Conservation (phyloP, 345 rosid species). For the Eucalyptus curtisii region DNA sequence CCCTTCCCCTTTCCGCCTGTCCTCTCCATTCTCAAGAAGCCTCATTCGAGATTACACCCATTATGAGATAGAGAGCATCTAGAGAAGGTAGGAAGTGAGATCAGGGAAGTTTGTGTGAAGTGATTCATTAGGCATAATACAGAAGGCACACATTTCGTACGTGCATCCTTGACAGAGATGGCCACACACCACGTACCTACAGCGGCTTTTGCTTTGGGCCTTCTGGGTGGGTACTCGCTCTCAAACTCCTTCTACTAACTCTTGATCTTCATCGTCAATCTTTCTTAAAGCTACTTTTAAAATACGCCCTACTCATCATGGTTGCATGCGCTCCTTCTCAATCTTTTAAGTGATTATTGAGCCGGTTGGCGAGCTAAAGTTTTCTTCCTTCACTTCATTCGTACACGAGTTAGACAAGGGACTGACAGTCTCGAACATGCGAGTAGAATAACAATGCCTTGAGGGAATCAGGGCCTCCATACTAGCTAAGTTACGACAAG, state of each 20-base stretch:
- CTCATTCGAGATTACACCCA: background rate
- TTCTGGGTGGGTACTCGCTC: slow-evolving; percentile 35
- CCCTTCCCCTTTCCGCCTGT: background rate
- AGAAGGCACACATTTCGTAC: background rate
- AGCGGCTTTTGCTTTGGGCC: slow-evolving; percentile 44
- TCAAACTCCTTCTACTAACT: background rate
- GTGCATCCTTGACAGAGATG: slow-evolving; percentile 2
- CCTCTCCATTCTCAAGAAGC: background rate
- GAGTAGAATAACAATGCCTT: background rate
- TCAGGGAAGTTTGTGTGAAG: background rate
- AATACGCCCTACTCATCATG: background rate
- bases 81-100: slow-evolving; percentile 1
- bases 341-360: background rate
- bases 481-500: background rate
- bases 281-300: background rate
- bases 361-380: background rate
- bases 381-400: background rate
- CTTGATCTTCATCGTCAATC: background rate
- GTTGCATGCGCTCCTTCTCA: background rate
- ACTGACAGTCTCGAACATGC: background rate
- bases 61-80: slow-evolving; percentile 8
- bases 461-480: background rate
- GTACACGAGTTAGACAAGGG: background rate
- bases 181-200: slow-evolving; percentile 10
- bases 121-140: background rate